A percentile compares a stretch with the other conserved stretches of the same genome.
Conservation (phyloP, 306 rosid species). For the Quercus wislizeni region DNA sequence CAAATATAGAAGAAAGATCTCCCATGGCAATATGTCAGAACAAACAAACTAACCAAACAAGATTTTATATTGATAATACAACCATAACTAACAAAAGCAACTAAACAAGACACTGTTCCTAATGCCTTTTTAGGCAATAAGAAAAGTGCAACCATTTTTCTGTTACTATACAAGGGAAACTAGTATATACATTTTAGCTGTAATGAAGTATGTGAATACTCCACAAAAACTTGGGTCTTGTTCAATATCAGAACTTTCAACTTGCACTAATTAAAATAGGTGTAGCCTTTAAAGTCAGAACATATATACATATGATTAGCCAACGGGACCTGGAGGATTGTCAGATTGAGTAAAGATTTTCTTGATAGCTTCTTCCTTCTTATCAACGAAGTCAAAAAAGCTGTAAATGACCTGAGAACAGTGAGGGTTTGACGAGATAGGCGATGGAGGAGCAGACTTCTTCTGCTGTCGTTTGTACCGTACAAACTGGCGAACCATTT, state of each 20-base stretch:
- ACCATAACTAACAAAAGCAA: no score
- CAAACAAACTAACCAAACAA: not conserved
- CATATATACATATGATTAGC: constrained; percentile 16
- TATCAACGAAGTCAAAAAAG: constrained; percentile 71
- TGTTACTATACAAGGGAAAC: not conserved
- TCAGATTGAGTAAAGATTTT: constrained; percentile 50
- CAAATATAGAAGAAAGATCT: not conserved
- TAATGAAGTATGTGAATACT: not conserved
- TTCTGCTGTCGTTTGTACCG: constrained; percentile 51
- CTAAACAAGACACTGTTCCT: no score
- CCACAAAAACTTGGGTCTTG: not conserved
- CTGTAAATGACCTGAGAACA: constrained; percentile 54
- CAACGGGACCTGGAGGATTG: constrained; percentile 39
- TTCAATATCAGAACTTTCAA: not conserved
- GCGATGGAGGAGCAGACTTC: constrained; percentile 30
- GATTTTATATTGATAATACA: no score
- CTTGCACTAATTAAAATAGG: not conserved
- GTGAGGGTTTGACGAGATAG: constrained; percentile 27
- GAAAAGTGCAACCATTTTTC: no score
- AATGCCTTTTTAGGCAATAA: no score
- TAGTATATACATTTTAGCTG: not conserved
- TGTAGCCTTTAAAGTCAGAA: not conserved
- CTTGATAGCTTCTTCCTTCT: constrained; percentile 91
- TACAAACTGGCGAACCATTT: constrained; percentile 49
- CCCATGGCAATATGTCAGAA: not conserved